Conservation (phyloP, 257 asterid species). For the Forsythia viridissima region DNA sequence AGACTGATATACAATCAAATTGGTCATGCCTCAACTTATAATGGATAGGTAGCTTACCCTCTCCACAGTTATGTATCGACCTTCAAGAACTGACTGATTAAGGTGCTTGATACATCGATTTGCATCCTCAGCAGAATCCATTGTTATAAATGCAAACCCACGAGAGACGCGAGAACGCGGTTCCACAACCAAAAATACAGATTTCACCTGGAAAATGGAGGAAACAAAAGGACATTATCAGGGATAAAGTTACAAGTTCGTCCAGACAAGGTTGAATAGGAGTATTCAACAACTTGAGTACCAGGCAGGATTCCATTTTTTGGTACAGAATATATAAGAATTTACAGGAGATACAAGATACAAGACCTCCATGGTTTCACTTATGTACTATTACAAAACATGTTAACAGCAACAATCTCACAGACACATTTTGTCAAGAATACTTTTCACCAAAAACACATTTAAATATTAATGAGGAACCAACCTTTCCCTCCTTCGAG, state of each 20-base stretch:
- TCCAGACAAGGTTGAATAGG: background rate
- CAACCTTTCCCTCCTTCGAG: constrained; percentile 94
- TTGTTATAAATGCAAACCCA: constrained; percentile 91
- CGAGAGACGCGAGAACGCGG: constrained; percentile 93
- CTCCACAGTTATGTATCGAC: constrained; percentile 91
- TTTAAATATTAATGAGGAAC: constrained; percentile 5
- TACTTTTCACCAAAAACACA: background rate
- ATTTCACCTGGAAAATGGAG: constrained; percentile 58
- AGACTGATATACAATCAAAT: constrained; percentile 47
- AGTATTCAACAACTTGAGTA: background rate
- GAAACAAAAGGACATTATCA: constrained; percentile 14
- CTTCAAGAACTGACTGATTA: constrained; percentile 92
- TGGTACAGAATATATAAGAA: background rate
- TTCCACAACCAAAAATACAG: constrained; percentile 86
- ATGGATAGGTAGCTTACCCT: constrained; percentile 58
- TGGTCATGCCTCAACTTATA: constrained; percentile 39
- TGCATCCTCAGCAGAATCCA: constrained; percentile 86
- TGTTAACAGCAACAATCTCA: background rate
- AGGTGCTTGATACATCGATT: constrained; percentile 87
- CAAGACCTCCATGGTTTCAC: too few relatives aligned
- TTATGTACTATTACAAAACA: background rate
- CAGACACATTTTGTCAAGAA: background rate
- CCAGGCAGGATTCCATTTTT: background rate
- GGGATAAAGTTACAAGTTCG: background rate
- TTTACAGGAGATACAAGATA: too few relatives aligned